These are phyloP conservation scores for Dothidotthia symphoricarpi DNA, from an alignment of 2,329 filamentous ascomycete genomes.

Conservation along the genomic window DNA sequence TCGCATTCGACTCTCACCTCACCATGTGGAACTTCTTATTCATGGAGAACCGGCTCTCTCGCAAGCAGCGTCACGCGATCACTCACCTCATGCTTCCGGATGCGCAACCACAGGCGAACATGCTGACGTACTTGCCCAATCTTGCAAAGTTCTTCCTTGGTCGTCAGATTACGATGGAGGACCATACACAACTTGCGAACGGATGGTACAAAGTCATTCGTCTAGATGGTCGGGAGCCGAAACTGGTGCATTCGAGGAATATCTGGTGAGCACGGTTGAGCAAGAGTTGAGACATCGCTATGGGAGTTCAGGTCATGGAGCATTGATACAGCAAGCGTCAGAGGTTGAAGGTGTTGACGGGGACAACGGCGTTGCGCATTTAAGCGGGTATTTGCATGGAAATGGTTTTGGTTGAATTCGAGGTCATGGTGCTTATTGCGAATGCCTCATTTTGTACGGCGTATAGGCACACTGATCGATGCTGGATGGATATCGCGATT, in stretches of 20 bases:
- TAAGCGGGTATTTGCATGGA: no score
- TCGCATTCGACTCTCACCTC: constrained; percentile 22
- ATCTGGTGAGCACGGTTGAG: constrained; percentile 4
- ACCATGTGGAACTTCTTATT: constrained; percentile 32
- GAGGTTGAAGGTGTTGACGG: no score
- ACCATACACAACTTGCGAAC: constrained; percentile 1
- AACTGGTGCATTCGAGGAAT: constrained; percentile 10
- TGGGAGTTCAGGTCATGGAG: no score
- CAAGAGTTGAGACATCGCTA: no score
- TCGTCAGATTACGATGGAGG: neutral
- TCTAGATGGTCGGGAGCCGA: constrained; percentile 13
- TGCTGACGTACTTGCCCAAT: constrained; percentile 20
- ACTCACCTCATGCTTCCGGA: constrained; percentile 17
- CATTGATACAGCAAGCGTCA: no score
- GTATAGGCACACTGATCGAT: no score
- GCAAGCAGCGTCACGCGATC: constrained; percentile 22
- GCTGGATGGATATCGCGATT: no score
- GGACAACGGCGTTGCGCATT: no score
- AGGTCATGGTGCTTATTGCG: no score
- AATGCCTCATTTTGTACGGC: no score
- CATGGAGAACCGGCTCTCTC: constrained; percentile 20
- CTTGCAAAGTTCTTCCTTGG: constrained; percentile 20
- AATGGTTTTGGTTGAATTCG: no score
- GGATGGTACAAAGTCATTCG: constrained; percentile 21
- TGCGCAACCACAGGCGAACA: constrained; percentile 13